phyloP scores from a whole-genome alignment of 2,329 filamentous ascomycete species.

The Neobulgaria alba region DNA sequence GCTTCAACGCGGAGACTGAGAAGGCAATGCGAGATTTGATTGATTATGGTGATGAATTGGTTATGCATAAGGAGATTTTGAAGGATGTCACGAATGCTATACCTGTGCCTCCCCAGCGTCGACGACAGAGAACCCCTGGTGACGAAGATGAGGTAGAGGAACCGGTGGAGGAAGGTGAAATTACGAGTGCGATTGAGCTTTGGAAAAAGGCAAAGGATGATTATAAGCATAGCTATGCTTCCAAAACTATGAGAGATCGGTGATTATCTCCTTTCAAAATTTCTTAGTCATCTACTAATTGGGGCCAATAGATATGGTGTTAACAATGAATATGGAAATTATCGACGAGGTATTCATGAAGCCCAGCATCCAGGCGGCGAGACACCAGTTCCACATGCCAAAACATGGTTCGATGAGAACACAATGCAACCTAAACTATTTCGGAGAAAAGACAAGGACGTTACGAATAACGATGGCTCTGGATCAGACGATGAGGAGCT shows the following conservation, averaged over 20 bases:
- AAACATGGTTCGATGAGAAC: constrained; percentile 50
- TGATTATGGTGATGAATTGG: constrained; percentile 43
- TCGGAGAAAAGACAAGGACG: constrained; percentile 5
- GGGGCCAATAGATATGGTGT: constrained; percentile 40
- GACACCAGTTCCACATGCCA: constrained; percentile 44
- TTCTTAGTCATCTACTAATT: constrained; percentile 3
- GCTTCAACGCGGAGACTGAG: constrained; percentile 47
- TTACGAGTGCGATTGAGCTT: constrained; percentile 29
- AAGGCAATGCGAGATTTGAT: constrained; percentile 47
- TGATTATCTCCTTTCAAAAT: constrained; percentile 18
- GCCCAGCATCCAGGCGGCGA: constrained; percentile 44
- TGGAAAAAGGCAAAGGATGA: constrained; percentile 31
- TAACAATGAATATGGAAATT: constrained; percentile 52
- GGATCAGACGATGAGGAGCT: constrained; percentile 58
- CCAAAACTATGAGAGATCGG: constrained; percentile 33
- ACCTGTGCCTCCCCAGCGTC: constrained; percentile 22
- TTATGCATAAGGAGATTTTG: constrained; percentile 22
- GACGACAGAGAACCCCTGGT: constrained; percentile 18
- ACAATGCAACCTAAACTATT: constrained; percentile 10
- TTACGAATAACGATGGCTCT: constrained; percentile 8
- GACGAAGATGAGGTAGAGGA: constrained; percentile 33
- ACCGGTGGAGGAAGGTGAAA: constrained; percentile 17
- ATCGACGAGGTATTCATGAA: constrained; percentile 54
- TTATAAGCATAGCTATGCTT: constrained; percentile 29
- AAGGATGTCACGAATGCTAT: constrained; percentile 25